These are phyloP conservation scores for Lactifluus hygrophoroides DNA, from an alignment of 768 basidiomycete genomes.

Conservation along the genomic window DNA sequence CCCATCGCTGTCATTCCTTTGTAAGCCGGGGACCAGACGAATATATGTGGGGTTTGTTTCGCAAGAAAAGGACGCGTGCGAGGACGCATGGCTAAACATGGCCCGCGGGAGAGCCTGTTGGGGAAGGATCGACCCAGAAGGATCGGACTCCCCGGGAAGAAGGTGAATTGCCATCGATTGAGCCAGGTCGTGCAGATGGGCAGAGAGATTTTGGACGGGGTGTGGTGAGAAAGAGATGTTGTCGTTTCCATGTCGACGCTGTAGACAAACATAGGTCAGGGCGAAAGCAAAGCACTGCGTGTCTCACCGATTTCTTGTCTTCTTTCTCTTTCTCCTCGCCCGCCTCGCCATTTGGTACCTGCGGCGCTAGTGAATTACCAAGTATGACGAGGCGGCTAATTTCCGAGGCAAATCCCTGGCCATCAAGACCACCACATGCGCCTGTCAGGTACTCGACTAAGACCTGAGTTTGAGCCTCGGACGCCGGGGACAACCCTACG, in stretches of 20 bases:
- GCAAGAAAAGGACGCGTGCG: conserved; percentile 56
- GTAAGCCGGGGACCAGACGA: conserved; percentile 42
- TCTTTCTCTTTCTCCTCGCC: conserved; percentile 28
- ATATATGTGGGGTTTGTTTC: conserved; percentile 91
- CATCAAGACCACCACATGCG: conserved; percentile 64
- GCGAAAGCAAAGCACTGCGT: not conserved
- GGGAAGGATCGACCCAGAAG: conserved; percentile 81
- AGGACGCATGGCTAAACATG: conserved; percentile 66
- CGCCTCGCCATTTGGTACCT: conserved; percentile 27
- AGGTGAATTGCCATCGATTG: conserved; percentile 78
- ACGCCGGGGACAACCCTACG: conserved; percentile 51
- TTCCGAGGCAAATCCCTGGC: conserved; percentile 54
- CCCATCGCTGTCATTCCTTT: conserved; percentile 26
- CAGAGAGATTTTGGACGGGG: conserved; percentile 62
- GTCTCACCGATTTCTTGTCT: conserved; percentile 48
- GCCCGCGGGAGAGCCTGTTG: conserved; percentile 90
- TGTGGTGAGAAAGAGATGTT: conserved; percentile 60
- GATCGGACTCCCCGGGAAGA: conserved; percentile 82
- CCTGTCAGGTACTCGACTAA: conserved; percentile 85
- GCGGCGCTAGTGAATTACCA: conserved; percentile 74
- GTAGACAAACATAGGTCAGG: not conserved
- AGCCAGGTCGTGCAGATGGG: conserved; percentile 65
- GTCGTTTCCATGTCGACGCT: conserved; percentile 66
- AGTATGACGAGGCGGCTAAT: conserved; percentile 84
- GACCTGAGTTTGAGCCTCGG: conserved; percentile 73